Conservation (phyloP, 305 asterid species). For the Rubia tinctorum region DNA sequence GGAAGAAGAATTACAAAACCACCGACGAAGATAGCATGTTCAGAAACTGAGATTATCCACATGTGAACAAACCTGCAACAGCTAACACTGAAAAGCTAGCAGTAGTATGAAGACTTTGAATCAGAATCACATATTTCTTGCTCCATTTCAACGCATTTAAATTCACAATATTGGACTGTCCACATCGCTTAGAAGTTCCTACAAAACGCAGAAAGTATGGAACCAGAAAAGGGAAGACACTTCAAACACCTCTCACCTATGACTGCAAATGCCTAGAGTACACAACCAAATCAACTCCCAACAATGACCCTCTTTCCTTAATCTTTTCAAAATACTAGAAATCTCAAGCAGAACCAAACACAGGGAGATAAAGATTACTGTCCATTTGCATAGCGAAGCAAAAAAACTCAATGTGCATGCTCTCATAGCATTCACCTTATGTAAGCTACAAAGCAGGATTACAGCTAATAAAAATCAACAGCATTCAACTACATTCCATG, state of each 20-base stretch:
- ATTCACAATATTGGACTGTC: background rate
- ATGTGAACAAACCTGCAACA: background rate
- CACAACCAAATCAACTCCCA: no score
- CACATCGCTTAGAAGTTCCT: background rate
- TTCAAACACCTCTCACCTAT: no score
- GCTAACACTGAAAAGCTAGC: background rate
- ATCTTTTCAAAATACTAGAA: no score
- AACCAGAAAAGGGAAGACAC: no score
- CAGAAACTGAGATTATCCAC: background rate
- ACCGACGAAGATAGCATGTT: background rate
- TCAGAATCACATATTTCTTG: background rate
- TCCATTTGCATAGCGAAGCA: no score
- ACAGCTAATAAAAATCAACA: background rate
- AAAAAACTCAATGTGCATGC: background rate
- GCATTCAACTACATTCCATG: constrained; percentile 6
- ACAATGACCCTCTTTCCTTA: no score
- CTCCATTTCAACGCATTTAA: background rate
- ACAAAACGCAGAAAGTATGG: no score
- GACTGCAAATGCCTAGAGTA: no score
- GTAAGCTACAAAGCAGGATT: background rate
- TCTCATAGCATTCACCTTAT: background rate
- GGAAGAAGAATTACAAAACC: background rate
- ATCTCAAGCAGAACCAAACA: no score
- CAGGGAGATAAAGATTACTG: no score
- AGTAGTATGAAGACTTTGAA: background rate